Conservation (phyloP, 2,329 filamentous ascomycete genomes). For the Berkeleyomyces basicola region DNA sequence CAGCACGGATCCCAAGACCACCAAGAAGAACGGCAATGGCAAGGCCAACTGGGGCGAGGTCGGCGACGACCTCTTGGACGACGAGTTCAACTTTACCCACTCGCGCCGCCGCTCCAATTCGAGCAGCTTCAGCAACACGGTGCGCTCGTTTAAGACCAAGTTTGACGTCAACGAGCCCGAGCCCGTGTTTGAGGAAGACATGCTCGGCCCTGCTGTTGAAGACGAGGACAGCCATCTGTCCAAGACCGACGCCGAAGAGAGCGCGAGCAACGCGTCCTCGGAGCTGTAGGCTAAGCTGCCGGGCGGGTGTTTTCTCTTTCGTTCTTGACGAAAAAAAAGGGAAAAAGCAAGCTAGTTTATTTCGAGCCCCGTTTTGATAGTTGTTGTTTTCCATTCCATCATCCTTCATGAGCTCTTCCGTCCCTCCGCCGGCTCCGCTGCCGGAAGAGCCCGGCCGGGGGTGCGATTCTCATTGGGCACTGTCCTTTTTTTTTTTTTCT, state of each 20-base stretch:
- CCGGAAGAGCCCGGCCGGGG: not conserved
- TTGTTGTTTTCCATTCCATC: not conserved
- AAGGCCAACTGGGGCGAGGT: conserved; percentile 85
- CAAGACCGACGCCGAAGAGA: conserved; percentile 44
- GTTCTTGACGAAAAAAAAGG: not conserved
- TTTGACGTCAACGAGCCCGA: conserved; percentile 83
- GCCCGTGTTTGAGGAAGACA: conserved; percentile 75
- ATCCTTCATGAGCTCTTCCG: not conserved
- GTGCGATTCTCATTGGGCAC: not conserved
- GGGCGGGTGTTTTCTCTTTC: not conserved
- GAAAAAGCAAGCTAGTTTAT: not conserved
- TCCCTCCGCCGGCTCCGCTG: too few relatives aligned
- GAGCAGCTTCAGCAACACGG: conserved; percentile 51
- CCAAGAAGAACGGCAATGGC: conserved; percentile 85
- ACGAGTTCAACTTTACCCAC: conserved; percentile 69
- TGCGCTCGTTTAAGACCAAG: conserved; percentile 84
- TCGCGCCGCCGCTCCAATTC: conserved; percentile 86
- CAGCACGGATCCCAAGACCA: conserved; percentile 68
- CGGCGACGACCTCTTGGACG: conserved; percentile 72
- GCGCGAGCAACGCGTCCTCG: conserved; percentile 34
- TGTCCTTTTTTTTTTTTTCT: not conserved
- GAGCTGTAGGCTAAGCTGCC: not conserved
- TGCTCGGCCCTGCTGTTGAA: conserved; percentile 51
- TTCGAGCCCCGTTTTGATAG: not conserved
- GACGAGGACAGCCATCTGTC: conserved; percentile 31